Percentiles rank a stretch among this genome's conserved stretches.
These are phyloP conservation scores for Suhomyces vadensis DNA, from an alignment of 805 yeast genomes.

Conservation along the genomic window DNA sequence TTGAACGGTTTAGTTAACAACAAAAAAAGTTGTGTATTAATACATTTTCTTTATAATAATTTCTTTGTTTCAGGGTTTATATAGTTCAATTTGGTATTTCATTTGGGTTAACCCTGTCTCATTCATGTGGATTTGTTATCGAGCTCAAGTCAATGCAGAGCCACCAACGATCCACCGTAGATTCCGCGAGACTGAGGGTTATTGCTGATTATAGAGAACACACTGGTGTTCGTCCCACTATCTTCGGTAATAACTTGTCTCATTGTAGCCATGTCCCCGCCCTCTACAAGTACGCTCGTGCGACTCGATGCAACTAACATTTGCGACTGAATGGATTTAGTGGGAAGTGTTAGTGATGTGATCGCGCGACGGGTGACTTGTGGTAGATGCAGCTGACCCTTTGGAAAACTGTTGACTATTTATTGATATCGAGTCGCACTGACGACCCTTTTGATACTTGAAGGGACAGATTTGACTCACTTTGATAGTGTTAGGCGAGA, in stretches of 20 bases:
- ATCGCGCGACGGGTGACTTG: too few species aligned
- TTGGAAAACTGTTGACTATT: too few species aligned
- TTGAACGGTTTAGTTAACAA: conserved; percentile 3
- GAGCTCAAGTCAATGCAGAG: conserved; percentile 45
- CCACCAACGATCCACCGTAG: conserved; percentile 47
- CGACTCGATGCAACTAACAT: background rate
- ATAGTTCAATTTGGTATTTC: conserved; percentile 24
- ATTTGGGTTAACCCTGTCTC: conserved; percentile 20
- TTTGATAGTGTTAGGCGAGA: too few species aligned
- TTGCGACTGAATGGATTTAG: conserved; percentile 6
- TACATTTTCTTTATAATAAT: conserved; percentile 21
- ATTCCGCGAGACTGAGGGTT: conserved; percentile 15
- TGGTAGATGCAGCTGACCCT: too few species aligned
- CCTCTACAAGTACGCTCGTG: too few species aligned
- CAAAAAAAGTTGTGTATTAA: conserved; percentile 18
- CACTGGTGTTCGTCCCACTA: background rate
- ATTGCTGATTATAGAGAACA: conserved; percentile 10
- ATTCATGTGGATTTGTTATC: conserved; percentile 34
- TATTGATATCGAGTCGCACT: too few species aligned
- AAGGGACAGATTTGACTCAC: too few species aligned
- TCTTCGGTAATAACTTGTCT: conserved; percentile 5
- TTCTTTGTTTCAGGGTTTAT: conserved; percentile 22
- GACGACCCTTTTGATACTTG: too few species aligned
- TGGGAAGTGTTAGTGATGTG: background rate
- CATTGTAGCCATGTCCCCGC: conserved; percentile 2